Evolutionary conservation across 2,329 filamentous ascomycete species (phyloP), one percentile per base, ranked within the genome.

Genomic region (Corynespora cassiicola): DNA sequence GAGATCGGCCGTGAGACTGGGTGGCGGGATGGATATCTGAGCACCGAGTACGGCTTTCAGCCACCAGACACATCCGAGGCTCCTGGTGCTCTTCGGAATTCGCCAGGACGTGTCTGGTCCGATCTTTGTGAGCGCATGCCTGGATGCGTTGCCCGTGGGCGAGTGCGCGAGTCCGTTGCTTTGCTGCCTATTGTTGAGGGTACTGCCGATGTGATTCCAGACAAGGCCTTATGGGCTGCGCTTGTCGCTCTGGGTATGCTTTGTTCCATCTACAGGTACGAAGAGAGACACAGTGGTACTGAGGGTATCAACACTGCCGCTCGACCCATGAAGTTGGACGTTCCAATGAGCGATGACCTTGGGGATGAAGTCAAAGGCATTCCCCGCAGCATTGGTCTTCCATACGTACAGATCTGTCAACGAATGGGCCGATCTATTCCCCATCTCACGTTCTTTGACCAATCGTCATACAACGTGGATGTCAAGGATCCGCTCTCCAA

Each of bases 101-200:
- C 75, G 0, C 75, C 76, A 0, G 76, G 77, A 0, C 65, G 77
- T n/a, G 70, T 79, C 11, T 81, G 78, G 77, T 75, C 74, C 3
- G 77, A 79, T 43, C 65, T 80, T 1, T 77, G 74, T 39, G 75
- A 78, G 52, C 65, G 76, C 2, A 79, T 80, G 72, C 76, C 76
- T 0, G 77, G 76, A 0, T 77, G 75, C 29, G 70, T 77, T 2
- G 70, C 75, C 1, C 61, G 76, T 31, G 76, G 77, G 1, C 69
- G 75, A n/a, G 75, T 78, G 0, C 62, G 76, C 21, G 76, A 78
- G 33, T 74, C 75, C 0, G 65, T 79, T 1, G 75, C 73, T 2
- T 69, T 74, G 0, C 50, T 81, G 0, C 74, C 76, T 1, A 53
- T 78, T 3, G 68, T 80, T 3, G 66, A 77, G 41, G 77, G 75